Evolutionary conservation across 2,329 filamentous ascomycete species (phyloP).

Genomic region (Didymella segeticola): DNA sequence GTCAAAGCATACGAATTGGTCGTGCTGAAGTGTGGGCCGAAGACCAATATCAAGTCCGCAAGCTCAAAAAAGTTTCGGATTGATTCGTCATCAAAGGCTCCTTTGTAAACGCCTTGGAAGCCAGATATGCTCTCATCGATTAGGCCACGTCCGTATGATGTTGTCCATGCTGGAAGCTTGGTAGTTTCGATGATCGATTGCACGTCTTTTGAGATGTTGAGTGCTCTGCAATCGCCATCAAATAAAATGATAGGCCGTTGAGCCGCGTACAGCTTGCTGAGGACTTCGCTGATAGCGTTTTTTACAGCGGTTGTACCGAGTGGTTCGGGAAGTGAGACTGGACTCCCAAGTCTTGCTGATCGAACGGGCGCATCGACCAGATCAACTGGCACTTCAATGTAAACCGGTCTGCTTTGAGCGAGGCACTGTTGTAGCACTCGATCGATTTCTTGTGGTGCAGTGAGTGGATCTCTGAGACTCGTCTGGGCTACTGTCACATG

Average conservation of each 20-base stretch:
- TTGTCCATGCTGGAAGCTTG: slow-evolving; percentile 57
- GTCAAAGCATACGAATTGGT: slow-evolving; percentile 55
- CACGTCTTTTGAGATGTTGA: slow-evolving; percentile 53
- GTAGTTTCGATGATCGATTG: slow-evolving; percentile 54
- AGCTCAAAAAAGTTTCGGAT: slow-evolving; percentile 47
- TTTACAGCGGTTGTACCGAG: slow-evolving; percentile 32
- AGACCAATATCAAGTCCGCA: slow-evolving; percentile 55
- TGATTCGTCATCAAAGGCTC: slow-evolving; percentile 48
- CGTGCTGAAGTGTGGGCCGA: slow-evolving; percentile 57
- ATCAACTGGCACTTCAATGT: slow-evolving; percentile 63
- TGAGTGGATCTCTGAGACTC: slow-evolving; percentile 55
- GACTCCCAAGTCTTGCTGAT: slow-evolving; percentile 36
- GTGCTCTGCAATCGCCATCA: slow-evolving; percentile 57
- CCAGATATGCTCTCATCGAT: slow-evolving; percentile 57
- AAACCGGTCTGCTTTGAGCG: slow-evolving; percentile 62
- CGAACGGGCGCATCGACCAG: slow-evolving; percentile 53
- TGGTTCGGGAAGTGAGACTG: slow-evolving; percentile 4
- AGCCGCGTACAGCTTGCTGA: slow-evolving; percentile 54
- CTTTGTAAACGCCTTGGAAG: slow-evolving; percentile 59
- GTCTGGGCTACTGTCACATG: slow-evolving; percentile 60
- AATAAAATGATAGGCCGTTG: slow-evolving; percentile 60
- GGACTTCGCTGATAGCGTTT: slow-evolving; percentile 42
- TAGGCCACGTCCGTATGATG: slow-evolving; percentile 59
- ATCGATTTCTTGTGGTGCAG: slow-evolving; percentile 60
- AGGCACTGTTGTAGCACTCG: slow-evolving; percentile 58